These are phyloP conservation scores for Andrographis paniculata DNA, from an alignment of 305 asterid genomes.

Conservation along the genomic window DNA sequence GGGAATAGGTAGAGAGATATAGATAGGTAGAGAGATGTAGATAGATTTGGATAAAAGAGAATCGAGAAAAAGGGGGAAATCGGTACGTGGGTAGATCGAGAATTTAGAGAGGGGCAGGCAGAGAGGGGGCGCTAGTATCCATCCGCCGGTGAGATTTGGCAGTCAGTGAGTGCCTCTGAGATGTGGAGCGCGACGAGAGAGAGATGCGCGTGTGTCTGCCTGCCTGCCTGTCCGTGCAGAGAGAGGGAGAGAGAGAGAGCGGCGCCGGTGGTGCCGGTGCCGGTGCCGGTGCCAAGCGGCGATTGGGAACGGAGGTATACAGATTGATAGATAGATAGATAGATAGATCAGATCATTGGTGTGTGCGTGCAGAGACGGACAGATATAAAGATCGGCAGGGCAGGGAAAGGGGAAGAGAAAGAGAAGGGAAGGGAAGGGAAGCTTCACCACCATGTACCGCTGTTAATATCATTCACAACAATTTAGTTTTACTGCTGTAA, in stretches of 20 bases:
- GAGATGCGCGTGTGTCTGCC: neutral
- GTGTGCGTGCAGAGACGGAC: too few relatives aligned
- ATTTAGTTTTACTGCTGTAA: too few relatives aligned
- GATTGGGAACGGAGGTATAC: too few relatives aligned
- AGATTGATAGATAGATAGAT: too few relatives aligned
- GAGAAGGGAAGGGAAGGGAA: too few relatives aligned
- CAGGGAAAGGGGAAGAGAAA: too few relatives aligned
- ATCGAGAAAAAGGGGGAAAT: too few relatives aligned
- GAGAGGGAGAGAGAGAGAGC: conserved; percentile 13
- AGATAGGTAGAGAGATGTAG: conserved; percentile 25
- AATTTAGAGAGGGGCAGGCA: conserved; percentile 31
- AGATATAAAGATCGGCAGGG: too few relatives aligned
- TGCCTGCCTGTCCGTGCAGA: neutral
- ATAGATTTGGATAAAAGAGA: conserved; percentile 24
- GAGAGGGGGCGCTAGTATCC: conserved; percentile 30
- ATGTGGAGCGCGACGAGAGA: conserved; percentile 10
- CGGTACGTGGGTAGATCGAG: conserved; percentile 30
- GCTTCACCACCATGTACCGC: too few relatives aligned
- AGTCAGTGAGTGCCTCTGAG: conserved; percentile 20
- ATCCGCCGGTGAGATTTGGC: conserved; percentile 63
- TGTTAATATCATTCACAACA: too few relatives aligned
- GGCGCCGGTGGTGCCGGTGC: conserved; percentile 8
- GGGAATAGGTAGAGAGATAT: conserved; percentile 25
- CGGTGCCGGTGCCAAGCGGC: too few relatives aligned
- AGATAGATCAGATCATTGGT: too few relatives aligned